Percentiles rank a stretch among this genome's conserved stretches.
Conservation (phyloP, 768 basidiomycete species). For the Dacryopinax spathularia region DNA sequence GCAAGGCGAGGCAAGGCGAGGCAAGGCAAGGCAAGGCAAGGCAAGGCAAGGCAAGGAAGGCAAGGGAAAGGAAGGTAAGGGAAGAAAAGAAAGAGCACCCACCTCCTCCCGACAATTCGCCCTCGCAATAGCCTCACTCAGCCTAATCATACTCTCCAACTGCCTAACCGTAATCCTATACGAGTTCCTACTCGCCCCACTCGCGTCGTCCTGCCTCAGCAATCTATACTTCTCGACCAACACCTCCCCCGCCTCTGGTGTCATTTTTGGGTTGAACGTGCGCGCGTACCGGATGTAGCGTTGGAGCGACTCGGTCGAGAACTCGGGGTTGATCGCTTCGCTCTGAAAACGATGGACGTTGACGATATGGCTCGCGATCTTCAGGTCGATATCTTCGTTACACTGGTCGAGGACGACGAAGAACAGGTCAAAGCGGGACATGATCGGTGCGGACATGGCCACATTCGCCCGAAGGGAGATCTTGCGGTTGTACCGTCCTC, state of each 20-base stretch:
- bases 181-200: slow-evolving; percentile 76
- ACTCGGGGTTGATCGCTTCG: slow-evolving; percentile 89
- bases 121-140: slow-evolving; percentile 92
- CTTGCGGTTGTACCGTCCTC: slow-evolving; percentile 92
- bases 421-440: slow-evolving; percentile 97
- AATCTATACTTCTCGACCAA: slow-evolving; percentile 91
- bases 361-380: slow-evolving; percentile 93
- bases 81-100: slow-evolving; percentile 15
- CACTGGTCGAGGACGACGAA: slow-evolving; percentile 98
- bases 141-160: slow-evolving; percentile 93
- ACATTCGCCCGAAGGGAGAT: slow-evolving; percentile 82
- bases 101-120: slow-evolving; percentile 94
- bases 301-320: slow-evolving; percentile 91
- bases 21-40: too few relatives aligned
- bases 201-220: slow-evolving; percentile 81
- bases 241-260: slow-evolving; percentile 79
- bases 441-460: slow-evolving; percentile 95
- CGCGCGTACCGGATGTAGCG: slow-evolving; percentile 93
- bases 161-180: slow-evolving; percentile 97
- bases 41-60: slow-evolving; percentile 5
- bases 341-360: slow-evolving; percentile 93
- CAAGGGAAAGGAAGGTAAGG: neutral
- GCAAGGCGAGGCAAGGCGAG: too few relatives aligned
- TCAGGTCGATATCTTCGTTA: slow-evolving; percentile 78
- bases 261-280: slow-evolving; percentile 97